Evolutionary conservation across 1,284 basidiomycete genomes (phyloP), one percentile per base, ranked within the genome.

Genomic region (Peniophora sp.): DNA sequence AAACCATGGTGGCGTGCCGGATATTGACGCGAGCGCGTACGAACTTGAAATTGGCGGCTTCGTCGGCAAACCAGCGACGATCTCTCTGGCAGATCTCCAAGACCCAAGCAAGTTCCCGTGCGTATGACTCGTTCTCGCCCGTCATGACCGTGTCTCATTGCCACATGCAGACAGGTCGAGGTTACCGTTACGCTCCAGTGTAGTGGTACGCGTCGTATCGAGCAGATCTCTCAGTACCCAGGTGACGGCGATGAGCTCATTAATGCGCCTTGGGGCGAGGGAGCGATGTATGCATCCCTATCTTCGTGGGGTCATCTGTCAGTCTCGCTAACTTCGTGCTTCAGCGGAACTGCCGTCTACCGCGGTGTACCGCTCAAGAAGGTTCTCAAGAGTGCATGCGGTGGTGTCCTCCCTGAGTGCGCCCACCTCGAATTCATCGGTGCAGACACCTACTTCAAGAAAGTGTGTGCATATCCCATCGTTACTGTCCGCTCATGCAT

Each of bases 381-480:
- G 53, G 71, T 79, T 6, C 67, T 79, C 48, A 78, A 79, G 59
- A 58, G 66, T 23, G 77, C 76, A 1, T 79, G 75, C 55, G 76
- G 74, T 6, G 78, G 77, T 22, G 61, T 78, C 34, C 59, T 68
- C 14, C 72, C 74, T 14, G 72, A 75, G 49, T 73, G 72, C 49
- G 59, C 73, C 56, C 76, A 79, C 54, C 63, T 79, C 54, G 78
- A 80, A 58, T 75, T 79, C 59, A 72, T 79, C 52, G 76, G 78
- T 22, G 76, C 76, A 1, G 77, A 79, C 54, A 79, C 76, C 3
- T 79, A 79, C 58, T 79, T 79, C 69, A 79, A 79, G 76, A 73
- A 51, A 48, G 37, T 41, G 8, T 5, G 37, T 20, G 6, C 37
- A 17, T 15, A 17, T 15, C 37, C 6, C 18, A 20, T n/a, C 15